Base-by-base conservation (phyloP, 2,329 filamentous ascomycete species). In the Diaporthe longicolla region DNA sequence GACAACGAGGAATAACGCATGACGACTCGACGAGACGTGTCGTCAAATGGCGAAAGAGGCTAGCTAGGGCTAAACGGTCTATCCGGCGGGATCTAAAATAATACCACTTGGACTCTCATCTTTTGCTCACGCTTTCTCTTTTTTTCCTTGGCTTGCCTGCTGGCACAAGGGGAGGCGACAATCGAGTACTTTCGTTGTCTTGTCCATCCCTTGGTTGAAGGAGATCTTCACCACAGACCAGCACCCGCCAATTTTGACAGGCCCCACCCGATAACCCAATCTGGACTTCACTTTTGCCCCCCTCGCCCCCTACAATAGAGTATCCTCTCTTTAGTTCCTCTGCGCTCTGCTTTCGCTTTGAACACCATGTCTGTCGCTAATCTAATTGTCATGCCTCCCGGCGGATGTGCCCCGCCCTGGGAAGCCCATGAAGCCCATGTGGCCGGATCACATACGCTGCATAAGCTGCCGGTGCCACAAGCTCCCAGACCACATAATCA, bases 1-100 rank as follows among this genome's bases (percentile, higher is more conserved):
- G 89, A 94, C 75, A 89, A 89, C 79, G 91, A 91, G 77, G 89
- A 90, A 90, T 78, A 84, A 87, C 74, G 80, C 78, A 79, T 83
- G 80, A 82, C 35, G 43, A 37, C 35, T 50, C 40, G 48, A 52
- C 37, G 59, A 54, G 63, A 57, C 55, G 57, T 32, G 43, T 43
- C 55, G 75, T 70, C 37, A 76, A 66, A 76, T 72, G 37, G 55
- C 32, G 6, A 26, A 55, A 21, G 32, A 21, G 48, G 63, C 48
- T 71, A 71, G 70, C 63, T 50, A 48, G 69, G 54, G 52, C 61
- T 55, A 40, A 40, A 59, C 45, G 7, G 54, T n/a, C 37, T 26
- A 48, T 48, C 21, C 70, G 48, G 21, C 73, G 59, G 69, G 71
- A 63, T 52, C 70, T 48, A 54, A 74, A 74, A 65, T 73, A 70